These are phyloP conservation scores for Endoconidiophora laricicola DNA, from an alignment of 2,329 filamentous ascomycete genomes.

Conservation along the genomic window DNA sequence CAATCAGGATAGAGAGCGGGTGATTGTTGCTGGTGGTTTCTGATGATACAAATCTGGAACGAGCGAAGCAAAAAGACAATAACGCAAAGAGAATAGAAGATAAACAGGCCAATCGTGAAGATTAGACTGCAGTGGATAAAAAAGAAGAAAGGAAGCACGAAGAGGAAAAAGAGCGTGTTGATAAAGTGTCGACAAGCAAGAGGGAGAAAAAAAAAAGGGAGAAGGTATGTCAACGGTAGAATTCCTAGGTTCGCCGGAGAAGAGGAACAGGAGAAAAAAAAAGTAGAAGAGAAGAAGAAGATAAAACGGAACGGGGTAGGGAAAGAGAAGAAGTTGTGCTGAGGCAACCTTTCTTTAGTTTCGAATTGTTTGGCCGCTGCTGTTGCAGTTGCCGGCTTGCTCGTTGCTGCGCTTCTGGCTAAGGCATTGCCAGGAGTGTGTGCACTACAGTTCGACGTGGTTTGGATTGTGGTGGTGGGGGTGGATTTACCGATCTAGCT, in stretches of 20 bases:
- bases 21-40: conserved; percentile 1
- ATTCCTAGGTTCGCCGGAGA: conserved; percentile 12
- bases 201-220: conserved; percentile 8
- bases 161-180: conserved; percentile 11
- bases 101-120: background rate
- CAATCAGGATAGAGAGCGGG: background rate
- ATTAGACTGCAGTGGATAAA: conserved; percentile 4
- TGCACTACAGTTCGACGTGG: no score
- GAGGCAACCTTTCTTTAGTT: conserved; percentile 11
- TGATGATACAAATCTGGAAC: conserved; percentile 5
- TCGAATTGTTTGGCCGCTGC: conserved; percentile 1
- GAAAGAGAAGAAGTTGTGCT: background rate
- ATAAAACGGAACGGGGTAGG: background rate
- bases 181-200: conserved; percentile 7
- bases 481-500: background rate
- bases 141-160: conserved; percentile 2
- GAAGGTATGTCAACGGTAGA: conserved; percentile 12
- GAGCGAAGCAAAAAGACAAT: conserved; percentile 7
- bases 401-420: no score
- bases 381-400: no score
- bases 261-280: background rate
- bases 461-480: conserved; percentile 2
- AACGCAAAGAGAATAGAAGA: conserved; percentile 4
- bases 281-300: background rate
- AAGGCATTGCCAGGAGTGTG: no score